Evolutionary conservation across 2,329 filamentous ascomycete species (phyloP), one percentile per base, ranked within the genome.

Genomic region (Orbilia ellipsospora): DNA sequence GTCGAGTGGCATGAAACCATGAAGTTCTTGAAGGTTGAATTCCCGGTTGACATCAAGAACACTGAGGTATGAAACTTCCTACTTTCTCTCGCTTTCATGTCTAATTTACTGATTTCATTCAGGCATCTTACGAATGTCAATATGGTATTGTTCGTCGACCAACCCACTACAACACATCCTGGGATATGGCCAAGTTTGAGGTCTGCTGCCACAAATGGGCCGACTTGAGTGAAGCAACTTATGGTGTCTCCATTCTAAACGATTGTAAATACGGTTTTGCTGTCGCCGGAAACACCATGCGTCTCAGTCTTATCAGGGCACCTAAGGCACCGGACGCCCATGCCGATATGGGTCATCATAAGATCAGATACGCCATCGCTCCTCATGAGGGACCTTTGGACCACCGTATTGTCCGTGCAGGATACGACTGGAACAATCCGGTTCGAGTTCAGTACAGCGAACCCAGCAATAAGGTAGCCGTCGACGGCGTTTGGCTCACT

Each of bases 21-120:
- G 90, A 96, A 95, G 81, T 98, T 98, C 86, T 87, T 99, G 81
- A 99, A 99, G 85, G 94, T 98, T 60, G 95, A 99, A 82, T 99
- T 99, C 83, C 94, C 95, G 0, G 94, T 97, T 77, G 90, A 96
- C 80, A 87, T 98, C 77, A 88, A 89, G 79, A 97, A 94, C 83
- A 96, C 91, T 0, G 93, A 97, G 83, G 95, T 95, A 36, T 92
- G 90, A 2, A 28, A 28, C n/a, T 13, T n/a, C n/a, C 31, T 18
- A 8, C 23, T 26, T 2, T 16, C 23, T 15, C 12, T 26, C 36
- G 28, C 16, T 16, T 36, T 23, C n/a, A 5, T 20, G 7, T 5
- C 4, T 40, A 6, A 13, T 16, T n/a, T 48, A 18, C 48, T 50
- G 20, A 26, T 15, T 10, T 16, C 7, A 48, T 20, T 42, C 10